Base-by-base conservation (phyloP, 495 filamentous ascomycete species). In the Podospora sp. region DNA sequence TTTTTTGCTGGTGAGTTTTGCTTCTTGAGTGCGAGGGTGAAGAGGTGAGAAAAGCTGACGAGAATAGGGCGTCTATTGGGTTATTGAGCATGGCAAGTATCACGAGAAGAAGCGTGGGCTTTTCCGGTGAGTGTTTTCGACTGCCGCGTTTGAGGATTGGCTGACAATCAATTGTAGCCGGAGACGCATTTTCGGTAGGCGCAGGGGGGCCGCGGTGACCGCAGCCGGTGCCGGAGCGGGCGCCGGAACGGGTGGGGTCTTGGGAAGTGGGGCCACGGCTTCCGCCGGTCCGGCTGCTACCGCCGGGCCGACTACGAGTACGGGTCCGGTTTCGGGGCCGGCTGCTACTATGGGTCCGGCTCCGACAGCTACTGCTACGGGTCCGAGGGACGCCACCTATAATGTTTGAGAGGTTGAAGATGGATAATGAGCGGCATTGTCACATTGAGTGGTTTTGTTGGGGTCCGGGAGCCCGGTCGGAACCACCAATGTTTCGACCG, bases 41-140 rank as follows among this genome's bases (percentile, higher is more conserved):
- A 33, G 20, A 9, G 6, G 21, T n/a, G 6, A 6, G 2, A 1
- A 1, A 24, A 33, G 21, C 20, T 63, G 61, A 59, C 66, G 2
- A 0, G 0, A 16, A 6, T 22, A 66, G 68, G 63, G 60, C 14
- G 22, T 69, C 0, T 69, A 69, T 36, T 69, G 68, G 68, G 27
- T 24, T 0, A 12, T 63, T 6, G 68, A 62, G 60, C 22, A 67
- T 26, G 68, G 68, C 1, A 14, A 29, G 14, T 12, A 36, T 27
- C 24, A 51, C 7, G 22, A 63, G 21, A 40, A 22, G 24, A 26
- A 24, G 25, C 25, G n/a, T 35, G 33, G 46, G 1, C 24, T 52
- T 14, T 33, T 63, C 0, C 22, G 61, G 49, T 52, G n/a, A 18
- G 49, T 27, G 16, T 22, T 7, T 52, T 33, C 9, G 22, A 26